Percentiles rank a stretch among this genome's conserved stretches.
Conservation (phyloP, 495 filamentous ascomycete genomes). For the Aspergillus diversus region DNA sequence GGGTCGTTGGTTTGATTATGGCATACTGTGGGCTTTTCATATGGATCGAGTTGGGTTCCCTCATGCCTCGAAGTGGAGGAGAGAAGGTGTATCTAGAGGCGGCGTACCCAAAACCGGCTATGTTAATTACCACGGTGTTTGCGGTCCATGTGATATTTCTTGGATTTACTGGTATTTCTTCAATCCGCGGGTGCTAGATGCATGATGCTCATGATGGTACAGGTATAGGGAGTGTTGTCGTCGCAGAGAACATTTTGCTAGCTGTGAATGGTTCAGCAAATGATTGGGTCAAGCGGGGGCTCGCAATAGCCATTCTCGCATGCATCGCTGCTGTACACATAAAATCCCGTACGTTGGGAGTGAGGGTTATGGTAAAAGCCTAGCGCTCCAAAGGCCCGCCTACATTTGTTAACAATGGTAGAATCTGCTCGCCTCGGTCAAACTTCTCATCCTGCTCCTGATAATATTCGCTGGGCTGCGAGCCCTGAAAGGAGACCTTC, state of each 20-base stretch:
- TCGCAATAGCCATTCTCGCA: conserved; percentile 37
- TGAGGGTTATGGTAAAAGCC: conserved; percentile 31
- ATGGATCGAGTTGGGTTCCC: conserved; percentile 67
- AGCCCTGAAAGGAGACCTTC: conserved; percentile 34
- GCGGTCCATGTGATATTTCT: conserved; percentile 66
- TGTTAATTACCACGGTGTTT: conserved; percentile 65
- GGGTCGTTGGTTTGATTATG: conserved; percentile 63
- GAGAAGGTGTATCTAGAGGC: conserved; percentile 76
- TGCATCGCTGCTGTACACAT: conserved; percentile 36
- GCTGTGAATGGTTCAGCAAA: conserved; percentile 29
- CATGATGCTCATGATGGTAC: background rate
- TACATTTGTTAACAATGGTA: background rate
- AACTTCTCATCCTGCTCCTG: conserved; percentile 43
- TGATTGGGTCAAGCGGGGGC: conserved; percentile 37
- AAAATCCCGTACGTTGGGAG: conserved; percentile 21
- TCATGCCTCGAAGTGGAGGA: conserved; percentile 68
- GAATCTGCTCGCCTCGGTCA: conserved; percentile 41
- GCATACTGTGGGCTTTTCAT: conserved; percentile 62
- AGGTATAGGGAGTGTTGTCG: conserved; percentile 35
- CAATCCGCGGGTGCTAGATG: background rate
- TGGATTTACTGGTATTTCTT: conserved; percentile 57
- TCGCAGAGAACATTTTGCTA: conserved; percentile 46
- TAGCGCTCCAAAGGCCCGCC: background rate
- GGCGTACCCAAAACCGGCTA: conserved; percentile 65
- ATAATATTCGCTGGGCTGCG: conserved; percentile 46